Conservation (phyloP, 2,329 filamentous ascomycete species). For the Dothistroma pini region DNA sequence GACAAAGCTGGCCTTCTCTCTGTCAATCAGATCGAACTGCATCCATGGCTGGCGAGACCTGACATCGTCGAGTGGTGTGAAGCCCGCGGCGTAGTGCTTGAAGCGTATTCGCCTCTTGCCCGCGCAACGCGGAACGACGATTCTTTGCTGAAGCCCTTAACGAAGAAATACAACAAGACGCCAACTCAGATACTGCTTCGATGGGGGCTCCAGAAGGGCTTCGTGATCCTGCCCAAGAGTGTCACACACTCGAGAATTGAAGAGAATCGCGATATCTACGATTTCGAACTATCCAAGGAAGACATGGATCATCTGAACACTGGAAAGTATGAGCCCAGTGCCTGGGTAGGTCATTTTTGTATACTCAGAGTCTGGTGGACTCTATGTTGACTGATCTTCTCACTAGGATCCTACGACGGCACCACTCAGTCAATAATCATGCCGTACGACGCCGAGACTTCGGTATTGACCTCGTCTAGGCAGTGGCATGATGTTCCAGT, state of each 20-base stretch:
- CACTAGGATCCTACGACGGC: constrained; percentile 48
- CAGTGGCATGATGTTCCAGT: constrained; percentile 17
- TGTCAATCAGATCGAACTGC: constrained; percentile 84
- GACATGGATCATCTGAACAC: constrained; percentile 57
- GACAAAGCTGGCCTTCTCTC: constrained; percentile 69
- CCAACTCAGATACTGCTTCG: constrained; percentile 57
- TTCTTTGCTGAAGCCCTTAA: constrained; percentile 48
- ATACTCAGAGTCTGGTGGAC: not conserved
- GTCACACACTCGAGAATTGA: constrained; percentile 47
- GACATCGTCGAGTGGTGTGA: constrained; percentile 78
- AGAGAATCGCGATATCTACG: constrained; percentile 58
- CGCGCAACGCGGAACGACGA: constrained; percentile 50
- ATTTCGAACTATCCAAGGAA: constrained; percentile 56
- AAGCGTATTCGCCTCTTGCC: constrained; percentile 47
- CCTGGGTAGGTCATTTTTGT: constrained; percentile 42
- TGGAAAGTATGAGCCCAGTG: constrained; percentile 53
- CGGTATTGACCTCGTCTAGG: constrained; percentile 11
- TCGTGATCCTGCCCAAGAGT: constrained; percentile 61
- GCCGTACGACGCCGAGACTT: not conserved
- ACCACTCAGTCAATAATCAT: constrained; percentile 20
- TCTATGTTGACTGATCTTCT: not conserved
- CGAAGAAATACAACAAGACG: constrained; percentile 56
- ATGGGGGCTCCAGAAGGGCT: constrained; percentile 61
- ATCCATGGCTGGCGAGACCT: constrained; percentile 78
- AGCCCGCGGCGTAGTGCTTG: constrained; percentile 47